These are phyloP conservation scores for Didymosphaeria variabile DNA, from an alignment of 2,329 filamentous ascomycete genomes.

Conservation along the genomic window DNA sequence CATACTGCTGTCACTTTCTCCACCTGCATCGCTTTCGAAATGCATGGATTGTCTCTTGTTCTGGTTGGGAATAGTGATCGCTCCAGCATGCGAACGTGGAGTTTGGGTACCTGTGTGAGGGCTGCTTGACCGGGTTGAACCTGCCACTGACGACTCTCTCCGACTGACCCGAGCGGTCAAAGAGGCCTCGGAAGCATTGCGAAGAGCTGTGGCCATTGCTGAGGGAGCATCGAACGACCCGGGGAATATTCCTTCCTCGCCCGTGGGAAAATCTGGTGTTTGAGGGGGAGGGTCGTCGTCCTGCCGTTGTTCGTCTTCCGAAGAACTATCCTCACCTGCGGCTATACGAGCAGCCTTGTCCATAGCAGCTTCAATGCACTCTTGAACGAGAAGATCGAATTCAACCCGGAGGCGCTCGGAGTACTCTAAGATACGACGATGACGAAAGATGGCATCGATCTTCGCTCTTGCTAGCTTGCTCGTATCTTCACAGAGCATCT, in stretches of 20 bases:
- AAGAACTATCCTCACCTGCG: constrained; percentile 84
- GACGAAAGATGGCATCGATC: constrained; percentile 90
- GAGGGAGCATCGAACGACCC: constrained; percentile 67
- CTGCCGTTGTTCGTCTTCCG: constrained; percentile 58
- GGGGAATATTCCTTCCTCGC: constrained; percentile 66
- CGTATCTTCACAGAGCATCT: constrained; percentile 88
- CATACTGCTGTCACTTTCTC: constrained; percentile 87
- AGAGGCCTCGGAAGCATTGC: constrained; percentile 62
- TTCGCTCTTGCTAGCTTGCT: constrained; percentile 85
- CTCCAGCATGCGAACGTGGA: constrained; percentile 79
- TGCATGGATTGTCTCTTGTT: constrained; percentile 81
- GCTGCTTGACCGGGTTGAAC: constrained; percentile 87
- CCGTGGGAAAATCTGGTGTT: constrained; percentile 51
- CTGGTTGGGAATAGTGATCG: constrained; percentile 64
- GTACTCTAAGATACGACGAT: constrained; percentile 94
- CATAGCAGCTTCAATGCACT: constrained; percentile 93
- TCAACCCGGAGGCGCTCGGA: constrained; percentile 94
- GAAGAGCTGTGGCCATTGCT: constrained; percentile 65
- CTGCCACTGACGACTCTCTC: constrained; percentile 69
- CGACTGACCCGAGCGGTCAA: constrained; percentile 56
- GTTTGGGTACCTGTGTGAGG: constrained; percentile 85
- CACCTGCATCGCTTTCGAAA: constrained; percentile 82
- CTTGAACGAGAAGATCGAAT: constrained; percentile 90
- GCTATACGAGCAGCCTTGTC: constrained; percentile 89
- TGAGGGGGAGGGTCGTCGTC: constrained; percentile 62